These are phyloP conservation scores for Penstemon davidsonii DNA, from an alignment of 257 asterid species.

Conservation along the genomic window DNA sequence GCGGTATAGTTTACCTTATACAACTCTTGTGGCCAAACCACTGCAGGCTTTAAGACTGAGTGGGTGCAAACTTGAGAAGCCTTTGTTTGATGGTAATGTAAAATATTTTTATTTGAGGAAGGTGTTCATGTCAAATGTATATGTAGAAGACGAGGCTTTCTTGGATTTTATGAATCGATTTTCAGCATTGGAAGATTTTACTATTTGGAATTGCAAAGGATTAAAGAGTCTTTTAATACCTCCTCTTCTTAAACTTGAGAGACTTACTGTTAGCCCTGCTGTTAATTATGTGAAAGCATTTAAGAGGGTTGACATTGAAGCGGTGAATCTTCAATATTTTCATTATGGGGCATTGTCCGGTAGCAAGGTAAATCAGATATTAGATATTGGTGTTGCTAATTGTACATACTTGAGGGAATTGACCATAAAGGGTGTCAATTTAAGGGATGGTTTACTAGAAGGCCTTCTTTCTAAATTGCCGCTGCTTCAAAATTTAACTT, in stretches of 20 bases:
- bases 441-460: neutral
- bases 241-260: neutral
- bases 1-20: neutral
- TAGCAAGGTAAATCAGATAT: neutral
- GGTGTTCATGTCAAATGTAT: neutral
- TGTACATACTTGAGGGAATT: neutral
- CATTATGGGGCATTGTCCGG: neutral
- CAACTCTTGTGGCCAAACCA: neutral
- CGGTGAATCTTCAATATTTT: neutral
- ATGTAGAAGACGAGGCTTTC: neutral
- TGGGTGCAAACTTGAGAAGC: slow-evolving; percentile 1
- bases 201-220: neutral
- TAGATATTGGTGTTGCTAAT: neutral
- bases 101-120: neutral
- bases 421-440: neutral
- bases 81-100: neutral
- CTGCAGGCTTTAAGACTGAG: neutral
- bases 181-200: neutral
- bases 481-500: neutral
- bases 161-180: neutral
- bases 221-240: neutral
- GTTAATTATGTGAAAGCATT: neutral
- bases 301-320: neutral
- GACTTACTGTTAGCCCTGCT: neutral
- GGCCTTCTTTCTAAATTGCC: neutral